Base-by-base conservation (phyloP, 1,284 basidiomycete species). In the Leccinum brunneo-olivaceum region DNA sequence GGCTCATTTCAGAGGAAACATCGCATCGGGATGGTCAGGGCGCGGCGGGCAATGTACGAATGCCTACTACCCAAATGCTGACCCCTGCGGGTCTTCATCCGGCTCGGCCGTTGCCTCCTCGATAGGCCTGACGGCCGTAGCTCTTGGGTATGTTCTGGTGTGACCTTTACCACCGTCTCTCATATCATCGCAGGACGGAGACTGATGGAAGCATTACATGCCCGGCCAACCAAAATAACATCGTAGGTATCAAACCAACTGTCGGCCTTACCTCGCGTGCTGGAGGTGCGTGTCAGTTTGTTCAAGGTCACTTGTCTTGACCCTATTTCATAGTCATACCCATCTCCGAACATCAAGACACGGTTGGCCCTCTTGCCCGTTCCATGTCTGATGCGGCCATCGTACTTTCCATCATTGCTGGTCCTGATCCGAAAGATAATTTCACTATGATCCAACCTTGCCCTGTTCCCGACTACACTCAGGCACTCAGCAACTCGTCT, bases 1-100 rank as follows among this genome's bases (percentile, higher is more conserved):
- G 62, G 72, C 80, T 1, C 67, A 80, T 53, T 77, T 74, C 50
- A 66, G 81, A 34, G 81, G 80, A 1, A 60, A 66, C 15, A 48
- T 77, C 5, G 66, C 79, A 0, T 76, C 74, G 5, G 83, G 82
- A 5, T 86, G 74, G 70, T 82, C 78, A 18, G 81, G 77, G 12
- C 70, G 80, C 8, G 80, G 80, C 4, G 81, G 82, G 1, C 82
- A 85, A 57, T 63, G 68, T 5, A 76, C 73, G 0, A 76, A 66
- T 49, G 73, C 81, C 2, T 84, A 84, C 52, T 78, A 73, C 50
- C 76, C 75, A 0, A 67, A 70, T 6, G 79, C 70, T 0, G 71
- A 82, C 51, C 80, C 83, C 0, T 78, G 74, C 45, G 81, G 81
- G 3, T 82, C 79, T 1, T 81, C 77, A 3, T 76, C 79, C 4